Percentiles rank a stretch among this genome's conserved stretches.
phyloP scores from a whole-genome alignment of 75 land plant species.

The Sequoiadendron giganteum region DNA sequence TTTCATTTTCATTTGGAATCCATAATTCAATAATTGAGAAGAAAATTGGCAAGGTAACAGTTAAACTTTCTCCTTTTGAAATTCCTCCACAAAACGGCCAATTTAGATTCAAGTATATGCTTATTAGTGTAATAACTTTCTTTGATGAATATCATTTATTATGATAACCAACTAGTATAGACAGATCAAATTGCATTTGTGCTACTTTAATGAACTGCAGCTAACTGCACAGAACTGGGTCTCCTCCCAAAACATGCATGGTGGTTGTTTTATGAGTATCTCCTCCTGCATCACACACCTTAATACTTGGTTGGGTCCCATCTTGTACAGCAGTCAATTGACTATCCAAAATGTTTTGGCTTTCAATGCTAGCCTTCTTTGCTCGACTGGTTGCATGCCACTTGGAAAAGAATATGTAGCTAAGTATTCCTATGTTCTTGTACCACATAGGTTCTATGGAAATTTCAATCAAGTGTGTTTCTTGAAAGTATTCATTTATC shows the following conservation, averaged over 20 bases:
- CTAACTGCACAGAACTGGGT: not conserved
- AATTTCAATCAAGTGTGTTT: too few relatives aligned
- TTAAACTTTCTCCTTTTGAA: not conserved
- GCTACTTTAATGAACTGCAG: not conserved
- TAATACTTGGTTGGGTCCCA: too few relatives aligned
- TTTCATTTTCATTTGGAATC: not conserved
- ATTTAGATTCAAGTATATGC: not conserved
- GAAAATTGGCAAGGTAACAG: not conserved
- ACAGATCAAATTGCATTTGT: not conserved
- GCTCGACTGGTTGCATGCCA: too few relatives aligned
- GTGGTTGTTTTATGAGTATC: not conserved
- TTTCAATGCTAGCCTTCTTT: too few relatives aligned
- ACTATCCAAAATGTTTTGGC: too few relatives aligned
- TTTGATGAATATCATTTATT: not conserved
- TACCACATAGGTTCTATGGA: too few relatives aligned
- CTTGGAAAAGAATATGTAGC: too few relatives aligned
- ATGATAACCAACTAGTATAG: not conserved
- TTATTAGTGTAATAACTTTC: not conserved
- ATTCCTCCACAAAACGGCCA: not conserved
- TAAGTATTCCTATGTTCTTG: too few relatives aligned
- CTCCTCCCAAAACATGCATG: not conserved
- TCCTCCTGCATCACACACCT: not conserved
- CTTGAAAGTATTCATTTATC: too few relatives aligned
- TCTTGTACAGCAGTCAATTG: too few relatives aligned
- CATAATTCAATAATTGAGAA: not conserved